Evolutionary conservation across 805 yeast species (phyloP), one percentile per base, ranked within the genome.

Genomic region (Maudiozyma serrabonitensis): DNA sequence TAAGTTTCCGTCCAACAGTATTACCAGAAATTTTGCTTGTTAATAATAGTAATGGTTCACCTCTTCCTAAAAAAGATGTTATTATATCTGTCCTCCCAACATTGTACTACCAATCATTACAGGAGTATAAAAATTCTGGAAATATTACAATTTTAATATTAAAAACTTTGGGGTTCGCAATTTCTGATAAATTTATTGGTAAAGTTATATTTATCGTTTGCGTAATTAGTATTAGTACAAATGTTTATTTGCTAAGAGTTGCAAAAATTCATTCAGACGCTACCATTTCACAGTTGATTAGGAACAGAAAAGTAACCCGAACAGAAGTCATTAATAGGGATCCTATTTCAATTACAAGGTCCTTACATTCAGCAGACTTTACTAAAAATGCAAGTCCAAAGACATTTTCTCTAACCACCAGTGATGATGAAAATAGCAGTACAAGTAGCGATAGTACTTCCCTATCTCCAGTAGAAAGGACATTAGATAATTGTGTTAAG

Each of bases 171-270:
- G 81, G 87, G 52, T 63, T 62, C 50, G 86, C 90, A 18, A 83
- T 90, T 49, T 79, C 84, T 58, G 96, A 90, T 66, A 84, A 82
- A 48, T 71, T 87, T 53, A 77, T 89, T 56, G 81, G 93, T 53
- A 90, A 90, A 64, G 78, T 82, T 54, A 73, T 89, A 47, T 76
- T 90, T 43, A 74, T 85, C 53, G 81, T 80, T 11, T 79, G 90
- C 52, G 81, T 84, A 25, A 70, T 87, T 54, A 85, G 95, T 55
- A 77, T 87, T 49, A 81, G 84, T 6, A 81, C 87, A 54, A 93
- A 93, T 64, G 80, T 85, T 46, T 91, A 90, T 66, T 75, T 93
- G 56, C 76, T 91, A 64, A 87, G 88, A 60, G 93, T 87, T 50
- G 84, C 95, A n/a, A 78, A 86, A 65, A 73, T 75, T 48, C 86